Evolutionary conservation across 106 monocot species (phyloP), one percentile per base, ranked within the genome.

Genomic region (Dendrobium catenatum): DNA sequence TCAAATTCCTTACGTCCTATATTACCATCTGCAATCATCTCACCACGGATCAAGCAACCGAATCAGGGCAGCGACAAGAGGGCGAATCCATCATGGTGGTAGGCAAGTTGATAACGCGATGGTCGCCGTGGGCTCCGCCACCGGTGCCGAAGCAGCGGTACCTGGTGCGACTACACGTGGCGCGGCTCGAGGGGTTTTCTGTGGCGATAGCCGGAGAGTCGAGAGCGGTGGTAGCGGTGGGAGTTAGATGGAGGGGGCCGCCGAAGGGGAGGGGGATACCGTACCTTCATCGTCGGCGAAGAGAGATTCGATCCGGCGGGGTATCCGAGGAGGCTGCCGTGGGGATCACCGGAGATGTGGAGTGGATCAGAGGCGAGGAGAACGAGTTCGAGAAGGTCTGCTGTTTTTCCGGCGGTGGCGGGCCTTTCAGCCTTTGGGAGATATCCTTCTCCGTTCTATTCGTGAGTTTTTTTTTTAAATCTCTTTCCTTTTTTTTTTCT

Each of bases 151-250:
- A 72, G 83, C 72, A 42, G 81, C 77, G 68, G 80, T 82, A 67
- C 66, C 77, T 79, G 46, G 80, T 84, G 42, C 44, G 67, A 26
- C 20, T 88, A 66, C 79, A 49, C 59, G 80, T 88, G 55, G 46
- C 75, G 15, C 77, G 82, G 47, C 72, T 91, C n/a, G 91, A 86
- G 22, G 86, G 86, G 1, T 7, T 90, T 17, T 75, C 68, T 56
- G 0, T 43, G 59, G 29, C 78, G n/a, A 8, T 31, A 70, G 33
- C 42, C 27, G 75, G 49, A 1, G 79, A 64, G 27, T n/a, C 67
- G 41, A 47, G 29, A 1, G 82, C 49, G 27, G 85, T 81, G 48
- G 85, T 89, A 46, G 46, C 46, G 46, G 4, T 46, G 58, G 85
- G 79, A 78, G 77, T 85, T 16, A 24, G 55, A 66, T 89, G 89